phyloP scores from a whole-genome alignment of 2,329 filamentous ascomycete genomes.

The Hymenoscyphus fructigenus region DNA sequence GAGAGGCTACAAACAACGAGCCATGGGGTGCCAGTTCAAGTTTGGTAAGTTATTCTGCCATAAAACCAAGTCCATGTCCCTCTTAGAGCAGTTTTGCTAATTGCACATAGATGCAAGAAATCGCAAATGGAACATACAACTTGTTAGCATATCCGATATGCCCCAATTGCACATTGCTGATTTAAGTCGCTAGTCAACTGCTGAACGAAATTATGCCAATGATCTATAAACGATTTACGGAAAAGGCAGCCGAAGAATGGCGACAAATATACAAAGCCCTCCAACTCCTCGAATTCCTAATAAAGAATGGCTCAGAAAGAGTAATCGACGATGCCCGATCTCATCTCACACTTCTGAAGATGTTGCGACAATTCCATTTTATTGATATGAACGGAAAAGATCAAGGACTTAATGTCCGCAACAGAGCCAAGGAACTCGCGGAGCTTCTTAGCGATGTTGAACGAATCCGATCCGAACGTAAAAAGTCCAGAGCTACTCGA shows the following conservation, averaged over 20 bases:
- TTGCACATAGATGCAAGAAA: conserved; percentile 80
- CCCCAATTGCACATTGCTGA: conserved; percentile 21
- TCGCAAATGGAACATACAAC: conserved; percentile 95
- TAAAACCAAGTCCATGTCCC: no score
- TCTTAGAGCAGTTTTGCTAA: conserved; percentile 1
- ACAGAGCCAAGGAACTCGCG: conserved; percentile 90
- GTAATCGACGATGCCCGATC: conserved; percentile 96
- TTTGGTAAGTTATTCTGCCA: conserved; percentile 17
- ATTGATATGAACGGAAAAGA: conserved; percentile 97
- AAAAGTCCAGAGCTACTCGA: conserved; percentile 86
- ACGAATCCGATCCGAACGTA: conserved; percentile 74
- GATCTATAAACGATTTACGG: conserved; percentile 99
- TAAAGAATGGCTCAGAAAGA: conserved; percentile 97
- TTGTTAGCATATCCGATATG: conserved; percentile 65
- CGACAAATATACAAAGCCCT: conserved; percentile 98
- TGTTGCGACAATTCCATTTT: conserved; percentile 97
- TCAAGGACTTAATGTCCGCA: conserved; percentile 95
- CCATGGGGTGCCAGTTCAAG: conserved; percentile 65
- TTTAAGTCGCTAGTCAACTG: conserved; percentile 65
- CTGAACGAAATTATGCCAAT: conserved; percentile 99
- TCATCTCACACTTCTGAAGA: conserved; percentile 92
- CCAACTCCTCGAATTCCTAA: conserved; percentile 91
- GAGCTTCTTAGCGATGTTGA: conserved; percentile 94
- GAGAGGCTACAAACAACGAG: conserved; percentile 98
- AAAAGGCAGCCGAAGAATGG: conserved; percentile 98